phyloP scores from a whole-genome alignment of 192 early-diverging fungal species.

The Coemansia sp. region DNA sequence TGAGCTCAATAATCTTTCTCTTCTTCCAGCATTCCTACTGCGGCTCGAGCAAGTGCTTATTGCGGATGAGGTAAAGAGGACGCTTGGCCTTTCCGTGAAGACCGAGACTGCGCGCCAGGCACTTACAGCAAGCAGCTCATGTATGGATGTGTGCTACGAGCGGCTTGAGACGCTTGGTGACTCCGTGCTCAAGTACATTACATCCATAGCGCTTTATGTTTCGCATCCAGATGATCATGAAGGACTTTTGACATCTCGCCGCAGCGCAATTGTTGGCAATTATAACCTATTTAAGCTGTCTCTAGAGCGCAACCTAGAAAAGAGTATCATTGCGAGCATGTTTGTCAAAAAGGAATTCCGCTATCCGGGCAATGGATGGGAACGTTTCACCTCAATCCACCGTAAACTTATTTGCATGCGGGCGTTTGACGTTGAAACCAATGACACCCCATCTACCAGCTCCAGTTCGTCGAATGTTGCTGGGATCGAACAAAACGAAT shows the following conservation, averaged over 20 bases:
- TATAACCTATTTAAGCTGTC: constrained; percentile 64
- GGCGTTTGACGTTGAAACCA: not conserved
- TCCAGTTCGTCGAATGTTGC: not conserved
- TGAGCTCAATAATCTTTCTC: constrained; percentile 32
- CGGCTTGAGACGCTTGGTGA: constrained; percentile 89
- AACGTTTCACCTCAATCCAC: constrained; percentile 24
- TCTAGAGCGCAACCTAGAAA: constrained; percentile 55
- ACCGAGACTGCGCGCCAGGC: constrained; percentile 62
- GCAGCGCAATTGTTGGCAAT: constrained; percentile 78
- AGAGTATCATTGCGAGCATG: constrained; percentile 51
- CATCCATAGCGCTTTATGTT: constrained; percentile 75
- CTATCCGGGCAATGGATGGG: constrained; percentile 45
- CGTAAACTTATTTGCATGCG: constrained; percentile 22
- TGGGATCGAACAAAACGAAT: not conserved
- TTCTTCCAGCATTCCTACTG: constrained; percentile 66
- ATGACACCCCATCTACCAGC: not conserved
- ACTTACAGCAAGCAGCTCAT: constrained; percentile 72
- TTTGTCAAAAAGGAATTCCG: constrained; percentile 35
- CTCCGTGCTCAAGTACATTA: constrained; percentile 79
- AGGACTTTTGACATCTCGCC: constrained; percentile 72
- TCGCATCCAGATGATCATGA: constrained; percentile 73
- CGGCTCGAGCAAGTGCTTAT: constrained; percentile 63
- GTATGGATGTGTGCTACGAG: constrained; percentile 75
- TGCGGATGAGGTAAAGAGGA: constrained; percentile 44
- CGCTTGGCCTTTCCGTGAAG: constrained; percentile 42